These are phyloP conservation scores for Fistulifera pelliculosa DNA, from an alignment of 108 stramenopile genomes.

Conservation along the genomic window DNA sequence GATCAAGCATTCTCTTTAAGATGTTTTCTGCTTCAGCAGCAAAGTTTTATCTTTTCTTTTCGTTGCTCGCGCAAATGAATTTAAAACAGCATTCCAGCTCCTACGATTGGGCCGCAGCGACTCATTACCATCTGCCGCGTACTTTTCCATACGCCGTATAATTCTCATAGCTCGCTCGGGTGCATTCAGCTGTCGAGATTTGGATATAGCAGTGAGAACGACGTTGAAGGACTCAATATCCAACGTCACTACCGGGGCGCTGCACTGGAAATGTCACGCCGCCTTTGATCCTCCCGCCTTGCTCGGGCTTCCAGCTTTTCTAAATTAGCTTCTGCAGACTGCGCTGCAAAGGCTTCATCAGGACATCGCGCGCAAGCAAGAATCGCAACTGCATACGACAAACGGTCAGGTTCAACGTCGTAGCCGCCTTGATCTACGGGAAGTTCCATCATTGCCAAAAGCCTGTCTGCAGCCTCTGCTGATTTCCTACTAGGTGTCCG, in stretches of 20 bases:
- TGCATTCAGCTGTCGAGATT: constrained; percentile 24
- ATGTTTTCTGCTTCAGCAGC: constrained; percentile 28
- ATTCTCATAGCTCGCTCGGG: constrained; percentile 33
- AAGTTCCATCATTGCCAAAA: constrained; percentile 28
- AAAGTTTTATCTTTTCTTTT: background rate
- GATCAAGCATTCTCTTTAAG: constrained; percentile 26
- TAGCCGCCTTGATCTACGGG: constrained; percentile 34
- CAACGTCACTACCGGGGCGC: constrained; percentile 21
- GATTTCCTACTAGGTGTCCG: constrained; percentile 12
- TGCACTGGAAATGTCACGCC: constrained; percentile 22
- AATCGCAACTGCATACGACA: constrained; percentile 57
- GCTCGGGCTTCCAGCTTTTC: constrained; percentile 26
- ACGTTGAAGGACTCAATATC: constrained; percentile 41
- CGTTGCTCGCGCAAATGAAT: constrained; percentile 32
- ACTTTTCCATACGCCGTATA: constrained; percentile 45
- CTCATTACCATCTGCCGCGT: constrained; percentile 22
- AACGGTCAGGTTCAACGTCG: constrained; percentile 57
- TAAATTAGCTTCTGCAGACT: constrained; percentile 24
- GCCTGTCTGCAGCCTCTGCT: constrained; percentile 17
- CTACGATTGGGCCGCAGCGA: constrained; percentile 22
- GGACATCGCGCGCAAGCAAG: constrained; percentile 46
- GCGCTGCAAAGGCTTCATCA: constrained; percentile 14
- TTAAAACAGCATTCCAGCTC: constrained; percentile 42
- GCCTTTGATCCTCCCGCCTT: constrained; percentile 7
- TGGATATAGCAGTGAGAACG: constrained; percentile 43